Evolutionary conservation across 192 early-diverging fungal genomes (phyloP).

Genomic region (Backusella circina): DNA sequence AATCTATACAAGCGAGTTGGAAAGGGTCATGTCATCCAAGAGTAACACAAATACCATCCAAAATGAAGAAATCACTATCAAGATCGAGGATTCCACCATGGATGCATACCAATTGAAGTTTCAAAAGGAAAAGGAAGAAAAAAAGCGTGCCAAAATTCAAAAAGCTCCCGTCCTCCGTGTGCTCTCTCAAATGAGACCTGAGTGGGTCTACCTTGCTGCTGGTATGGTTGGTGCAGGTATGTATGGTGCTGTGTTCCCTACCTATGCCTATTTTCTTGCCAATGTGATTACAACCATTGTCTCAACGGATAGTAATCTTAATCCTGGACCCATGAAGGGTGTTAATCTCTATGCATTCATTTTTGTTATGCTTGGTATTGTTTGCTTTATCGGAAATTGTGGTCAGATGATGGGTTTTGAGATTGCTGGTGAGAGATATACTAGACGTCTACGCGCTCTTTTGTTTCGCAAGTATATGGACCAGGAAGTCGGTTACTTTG

Average conservation of each 20-base stretch:
- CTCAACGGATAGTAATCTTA: constrained; percentile 14
- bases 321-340: constrained; percentile 30
- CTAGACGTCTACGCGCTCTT: constrained; percentile 56
- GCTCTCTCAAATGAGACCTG: constrained; percentile 40
- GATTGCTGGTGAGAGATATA: constrained; percentile 60
- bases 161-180: constrained; percentile 58
- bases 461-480: constrained; percentile 68
- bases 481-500: constrained; percentile 87
- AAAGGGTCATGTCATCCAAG: background rate
- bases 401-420: constrained; percentile 58
- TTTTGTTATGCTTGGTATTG: constrained; percentile 36
- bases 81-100: background rate
- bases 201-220: constrained; percentile 43
- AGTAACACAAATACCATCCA: background rate
- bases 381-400: constrained; percentile 53
- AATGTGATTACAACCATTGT: constrained; percentile 47
- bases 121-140: constrained; percentile 28
- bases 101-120: constrained; percentile 14
- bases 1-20: background rate
- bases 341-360: constrained; percentile 40
- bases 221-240: constrained; percentile 60
- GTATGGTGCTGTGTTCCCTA: constrained; percentile 69
- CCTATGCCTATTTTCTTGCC: constrained; percentile 57
- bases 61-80: background rate
- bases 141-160: constrained; percentile 33